These are phyloP conservation scores for Neurospora discreta DNA, from an alignment of 495 filamentous ascomycete genomes.

Conservation along the genomic window DNA sequence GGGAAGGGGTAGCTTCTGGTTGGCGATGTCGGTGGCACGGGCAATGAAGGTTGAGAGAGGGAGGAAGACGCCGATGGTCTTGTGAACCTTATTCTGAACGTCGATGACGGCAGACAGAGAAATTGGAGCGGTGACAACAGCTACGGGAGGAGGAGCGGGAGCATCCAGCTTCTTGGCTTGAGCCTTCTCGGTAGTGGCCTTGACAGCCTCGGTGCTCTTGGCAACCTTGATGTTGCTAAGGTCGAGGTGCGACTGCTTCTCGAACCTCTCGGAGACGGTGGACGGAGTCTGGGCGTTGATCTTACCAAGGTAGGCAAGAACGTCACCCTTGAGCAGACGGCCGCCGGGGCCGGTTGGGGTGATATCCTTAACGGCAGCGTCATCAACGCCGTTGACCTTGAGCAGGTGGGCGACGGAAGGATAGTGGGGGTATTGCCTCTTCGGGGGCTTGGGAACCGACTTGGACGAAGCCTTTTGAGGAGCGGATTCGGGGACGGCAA, in stretches of 20 bases:
- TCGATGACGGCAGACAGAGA: slow-evolving; percentile 66
- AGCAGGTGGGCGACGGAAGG: slow-evolving; percentile 79
- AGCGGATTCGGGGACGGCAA: slow-evolving; percentile 11
- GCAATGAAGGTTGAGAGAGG: slow-evolving; percentile 81
- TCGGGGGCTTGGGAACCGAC: slow-evolving; percentile 38
- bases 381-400: slow-evolving; percentile 59
- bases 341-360: slow-evolving; percentile 79
- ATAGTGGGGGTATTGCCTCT: slow-evolving; percentile 68
- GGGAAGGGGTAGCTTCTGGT: slow-evolving; percentile 66
- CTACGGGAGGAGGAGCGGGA: slow-evolving; percentile 31
- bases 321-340: slow-evolving; percentile 87
- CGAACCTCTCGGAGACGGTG: slow-evolving; percentile 55
- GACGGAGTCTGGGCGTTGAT: slow-evolving; percentile 59
- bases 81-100: slow-evolving; percentile 67
- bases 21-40: slow-evolving; percentile 73
- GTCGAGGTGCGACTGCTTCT: slow-evolving; percentile 72
- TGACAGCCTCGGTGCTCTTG: slow-evolving; percentile 45
- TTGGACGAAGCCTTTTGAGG: slow-evolving; percentile 29
- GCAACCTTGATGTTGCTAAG: slow-evolving; percentile 85
- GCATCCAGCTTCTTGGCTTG: slow-evolving; percentile 14
- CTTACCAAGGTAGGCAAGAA: slow-evolving; percentile 76
- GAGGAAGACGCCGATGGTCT: slow-evolving; percentile 62
- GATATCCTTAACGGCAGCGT: slow-evolving; percentile 65
- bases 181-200: slow-evolving; percentile 25
- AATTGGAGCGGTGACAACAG: slow-evolving; percentile 56